A percentile compares a stretch with the other conserved stretches of the same genome.
Conservation (phyloP, 2,329 filamentous ascomycete species). For the Parascedosporium putredinis region DNA sequence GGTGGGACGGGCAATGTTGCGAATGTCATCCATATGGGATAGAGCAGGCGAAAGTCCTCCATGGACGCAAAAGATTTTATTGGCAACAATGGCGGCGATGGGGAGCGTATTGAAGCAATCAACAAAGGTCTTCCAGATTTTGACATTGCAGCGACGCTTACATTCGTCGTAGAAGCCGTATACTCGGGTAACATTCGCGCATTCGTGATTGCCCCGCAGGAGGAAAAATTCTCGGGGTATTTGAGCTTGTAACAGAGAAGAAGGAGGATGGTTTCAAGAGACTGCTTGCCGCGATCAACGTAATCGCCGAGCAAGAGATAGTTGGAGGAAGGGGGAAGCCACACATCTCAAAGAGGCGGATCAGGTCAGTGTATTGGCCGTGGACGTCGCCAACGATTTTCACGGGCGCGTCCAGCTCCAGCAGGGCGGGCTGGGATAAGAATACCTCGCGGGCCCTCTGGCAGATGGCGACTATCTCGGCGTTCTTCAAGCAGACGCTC, state of each 20-base stretch:
- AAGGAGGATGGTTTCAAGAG: slow-evolving; percentile 84
- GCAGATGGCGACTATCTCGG: slow-evolving; percentile 91
- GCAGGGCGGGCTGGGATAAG: slow-evolving; percentile 78
- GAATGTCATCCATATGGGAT: slow-evolving; percentile 96
- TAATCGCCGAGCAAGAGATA: slow-evolving; percentile 94
- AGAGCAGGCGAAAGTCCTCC: slow-evolving; percentile 87
- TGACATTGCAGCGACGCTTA: slow-evolving; percentile 91
- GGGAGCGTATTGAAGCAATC: slow-evolving; percentile 94
- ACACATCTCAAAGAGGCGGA: slow-evolving; percentile 97
- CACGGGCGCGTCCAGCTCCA: slow-evolving; percentile 88
- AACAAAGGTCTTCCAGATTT: slow-evolving; percentile 96
- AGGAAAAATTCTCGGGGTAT: slow-evolving; percentile 94
- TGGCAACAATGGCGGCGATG: slow-evolving; percentile 91
- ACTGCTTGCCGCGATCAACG: slow-evolving; percentile 93
- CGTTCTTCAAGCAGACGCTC: slow-evolving; percentile 93
- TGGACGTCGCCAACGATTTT: slow-evolving; percentile 98
- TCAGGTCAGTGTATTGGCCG: slow-evolving; percentile 90
- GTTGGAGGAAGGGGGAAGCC: slow-evolving; percentile 89
- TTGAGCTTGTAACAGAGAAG: slow-evolving; percentile 95
- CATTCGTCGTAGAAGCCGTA: slow-evolving; percentile 99
- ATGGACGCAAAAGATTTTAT: slow-evolving; percentile 97
- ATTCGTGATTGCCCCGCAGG: slow-evolving; percentile 89
- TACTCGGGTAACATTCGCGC: slow-evolving; percentile 88
- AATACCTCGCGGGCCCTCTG: slow-evolving; percentile 80
- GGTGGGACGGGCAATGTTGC: slow-evolving; percentile 87